phyloP scores from a whole-genome alignment of 768 basidiomycete species.

The Gymnopilus dilepis region DNA sequence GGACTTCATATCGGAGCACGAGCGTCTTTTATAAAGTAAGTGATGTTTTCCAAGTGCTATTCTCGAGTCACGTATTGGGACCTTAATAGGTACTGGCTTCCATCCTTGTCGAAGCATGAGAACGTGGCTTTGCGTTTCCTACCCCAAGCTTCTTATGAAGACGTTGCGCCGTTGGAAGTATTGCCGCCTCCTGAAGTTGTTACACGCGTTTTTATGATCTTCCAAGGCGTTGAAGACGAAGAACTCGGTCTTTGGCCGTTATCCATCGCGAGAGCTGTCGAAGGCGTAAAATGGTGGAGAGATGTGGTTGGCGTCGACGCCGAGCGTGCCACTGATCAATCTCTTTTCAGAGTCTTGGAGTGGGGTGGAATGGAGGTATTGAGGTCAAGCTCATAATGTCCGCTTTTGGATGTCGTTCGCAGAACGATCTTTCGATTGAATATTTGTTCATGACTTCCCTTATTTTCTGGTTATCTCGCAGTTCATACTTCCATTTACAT shows the following conservation, averaged over 20 bases:
- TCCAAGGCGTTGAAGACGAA: slow-evolving; percentile 37
- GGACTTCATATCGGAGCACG: slow-evolving; percentile 45
- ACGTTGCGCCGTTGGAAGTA: slow-evolving; percentile 42
- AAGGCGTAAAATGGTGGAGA: slow-evolving; percentile 35
- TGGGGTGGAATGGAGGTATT: slow-evolving; percentile 54
- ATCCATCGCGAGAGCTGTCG: slow-evolving; percentile 23
- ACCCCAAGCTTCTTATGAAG: slow-evolving; percentile 46
- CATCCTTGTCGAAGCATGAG: slow-evolving; percentile 42
- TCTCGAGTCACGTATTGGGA: background rate
- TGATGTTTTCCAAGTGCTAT: slow-evolving; percentile 4
- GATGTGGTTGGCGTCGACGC: slow-evolving; percentile 40
- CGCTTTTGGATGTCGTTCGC: no score
- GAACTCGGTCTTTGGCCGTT: slow-evolving; percentile 32
- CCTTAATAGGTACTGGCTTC: slow-evolving; percentile 48
- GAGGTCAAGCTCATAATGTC: background rate
- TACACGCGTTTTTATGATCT: slow-evolving; percentile 54
- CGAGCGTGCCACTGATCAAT: slow-evolving; percentile 28
- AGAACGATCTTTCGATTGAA: no score
- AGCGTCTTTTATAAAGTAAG: slow-evolving; percentile 46
- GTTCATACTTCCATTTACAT: no score
- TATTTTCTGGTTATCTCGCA: no score
- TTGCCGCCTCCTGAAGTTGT: slow-evolving; percentile 47
- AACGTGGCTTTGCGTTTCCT: slow-evolving; percentile 51
- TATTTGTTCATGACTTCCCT: no score
- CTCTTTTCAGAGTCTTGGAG: slow-evolving; percentile 46